Evolutionary conservation across 805 yeast species (phyloP), one percentile per base, ranked within the genome.

Genomic region (Groenewaldozyma tartarivorans): DNA sequence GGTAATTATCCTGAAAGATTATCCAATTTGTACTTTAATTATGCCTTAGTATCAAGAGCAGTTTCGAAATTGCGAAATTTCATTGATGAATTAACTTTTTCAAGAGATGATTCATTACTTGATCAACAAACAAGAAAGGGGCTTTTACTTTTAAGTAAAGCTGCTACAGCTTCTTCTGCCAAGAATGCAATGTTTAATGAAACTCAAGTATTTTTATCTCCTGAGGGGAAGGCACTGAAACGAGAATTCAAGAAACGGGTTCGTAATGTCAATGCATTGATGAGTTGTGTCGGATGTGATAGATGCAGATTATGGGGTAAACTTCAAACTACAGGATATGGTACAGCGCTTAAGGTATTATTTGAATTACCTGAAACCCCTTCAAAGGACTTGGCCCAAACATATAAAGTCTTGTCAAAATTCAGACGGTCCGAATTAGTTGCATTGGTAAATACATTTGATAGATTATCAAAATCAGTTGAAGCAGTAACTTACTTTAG

Each of bases 241-340:
- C 79, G 80, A 48, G 97, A 92, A 53, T 88, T 92, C 65, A 74
- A 90, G 46, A 62, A 73, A 30, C 79, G 94, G 39, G 94, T 92
- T 61, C 79, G 77, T 55, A 92, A 92, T 57, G 94, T 92, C 19
- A 79, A 94, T 17, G 80, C 84, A 38, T 77, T 92, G 34, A 92
- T 92, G 96, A 96, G 90, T 60, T 92, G 99, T 66, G 97, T 92
- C 32, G 96, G 95, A 30, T 92, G 99, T 67, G 98, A 92, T 58
- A 72, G 96, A 57, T 92, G 99, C 61, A 75, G 96, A 54, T 68
- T 92, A 62, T 92, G 99, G 99, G 98, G 98, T 6, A 92, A 92
- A 61, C 75, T 92, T 22, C 98, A 92, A 66, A 86, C 95, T 1
- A 85, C 92, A 13, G 99, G 99, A 17, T 92, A 92, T 60, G 99